Base-by-base conservation (phyloP, 2,329 filamentous ascomycete genomes). In the Nemania sp. region DNA sequence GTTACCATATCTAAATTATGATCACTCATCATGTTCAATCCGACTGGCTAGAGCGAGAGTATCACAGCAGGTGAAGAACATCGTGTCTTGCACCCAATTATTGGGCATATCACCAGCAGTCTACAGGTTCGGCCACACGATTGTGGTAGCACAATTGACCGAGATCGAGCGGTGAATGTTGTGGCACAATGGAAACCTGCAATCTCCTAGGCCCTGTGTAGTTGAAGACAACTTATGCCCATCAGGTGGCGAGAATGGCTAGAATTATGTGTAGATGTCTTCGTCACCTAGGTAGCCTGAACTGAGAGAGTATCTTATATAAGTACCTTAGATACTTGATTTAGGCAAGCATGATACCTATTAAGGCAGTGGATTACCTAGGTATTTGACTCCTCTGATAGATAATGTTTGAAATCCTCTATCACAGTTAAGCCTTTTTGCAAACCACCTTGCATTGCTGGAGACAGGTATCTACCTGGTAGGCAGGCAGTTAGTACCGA, bases 131-230 rank as follows among this genome's bases (percentile, higher is more conserved):
- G 10, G 48, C 46, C 29, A 57, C 45, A 40, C 50, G 10, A 25
- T 15, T 21, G 11, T 25, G 20, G 59, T 54, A 5, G 50, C 34
- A 62, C 59, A 59, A 54, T 49, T 59, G 59, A 42, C 59, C 59
- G 55, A 55, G 51, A 58, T 47, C 35, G 29, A 37, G 49, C 48
- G 54, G 54, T 50, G 43, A 53, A 20, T 6, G 5, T 21, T 57
- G 42, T n/a, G 4, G 35, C 35, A 39, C 11, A 11, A 7, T 29
- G 25, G 25, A 29, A 29, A 15, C 20, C 42, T 45, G 20, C 15
- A 6, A 6, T 20, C 25, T 32, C n/a, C 25, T 17, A 50, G 17
- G 2, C n/a, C n/a, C n/a, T n/a, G 18, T 37, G 17, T 18, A 13
- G n/a, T 37, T 13, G 18, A 37, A n/a, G 10, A 37, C 35, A 50